Conservation (phyloP, 345 rosid species). For the Citrus hindsii region DNA sequence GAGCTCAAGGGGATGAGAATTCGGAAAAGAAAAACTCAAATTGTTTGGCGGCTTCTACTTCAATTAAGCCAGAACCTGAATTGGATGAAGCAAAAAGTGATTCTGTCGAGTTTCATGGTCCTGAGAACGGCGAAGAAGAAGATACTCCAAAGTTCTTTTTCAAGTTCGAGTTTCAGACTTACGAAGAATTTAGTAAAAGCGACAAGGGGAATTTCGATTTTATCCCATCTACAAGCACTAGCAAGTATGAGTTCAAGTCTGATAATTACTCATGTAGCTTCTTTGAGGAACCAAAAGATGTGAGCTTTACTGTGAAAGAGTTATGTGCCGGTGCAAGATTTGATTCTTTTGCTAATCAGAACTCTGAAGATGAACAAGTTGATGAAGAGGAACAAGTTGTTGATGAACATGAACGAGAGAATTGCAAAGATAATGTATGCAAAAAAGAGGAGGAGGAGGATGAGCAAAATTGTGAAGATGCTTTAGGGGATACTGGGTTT, state of each 20-base stretch:
- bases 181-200: constrained; percentile 37
- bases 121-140: constrained; percentile 20
- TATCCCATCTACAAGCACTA: constrained; percentile 25
- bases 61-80: constrained; percentile 18
- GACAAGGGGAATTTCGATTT: constrained; percentile 12
- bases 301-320: constrained; percentile 39
- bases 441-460: constrained; percentile 6
- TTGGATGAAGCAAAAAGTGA: constrained; percentile 11
- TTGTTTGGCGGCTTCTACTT: constrained; percentile 5
- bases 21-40: constrained; percentile 23
- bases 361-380: background rate
- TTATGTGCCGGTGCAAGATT: constrained; percentile 18
- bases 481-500: constrained; percentile 25
- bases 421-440: background rate
- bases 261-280: constrained; percentile 35
- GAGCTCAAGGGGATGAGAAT: constrained; percentile 17
- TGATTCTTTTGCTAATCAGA: background rate
- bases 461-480: constrained; percentile 10
- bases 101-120: constrained; percentile 7
- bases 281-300: constrained; percentile 39
- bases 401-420: constrained; percentile 20
- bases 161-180: constrained; percentile 70
- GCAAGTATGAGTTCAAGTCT: constrained; percentile 35
- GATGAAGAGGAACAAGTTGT: constrained; percentile 9
- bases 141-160: constrained; percentile 48